These are phyloP conservation scores for Trichoderma reesei DNA, from an alignment of 495 filamentous ascomycete genomes.

Conservation along the genomic window DNA sequence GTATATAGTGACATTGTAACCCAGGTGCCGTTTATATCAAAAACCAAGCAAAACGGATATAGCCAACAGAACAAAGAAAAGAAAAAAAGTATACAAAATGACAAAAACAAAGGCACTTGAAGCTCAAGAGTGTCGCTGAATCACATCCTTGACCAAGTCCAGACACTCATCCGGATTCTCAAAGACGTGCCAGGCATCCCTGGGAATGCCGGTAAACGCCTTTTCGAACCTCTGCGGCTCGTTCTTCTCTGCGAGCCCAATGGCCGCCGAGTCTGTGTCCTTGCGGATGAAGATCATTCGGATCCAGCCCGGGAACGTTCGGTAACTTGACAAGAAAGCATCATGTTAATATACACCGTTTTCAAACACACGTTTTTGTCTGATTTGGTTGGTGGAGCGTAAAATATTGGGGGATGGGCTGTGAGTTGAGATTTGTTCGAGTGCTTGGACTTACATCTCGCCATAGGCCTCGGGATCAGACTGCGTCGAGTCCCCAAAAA, in stretches of 20 bases:
- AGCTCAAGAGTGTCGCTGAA: neutral
- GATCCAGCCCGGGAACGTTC: slow-evolving; percentile 58
- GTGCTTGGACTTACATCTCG: slow-evolving; percentile 42
- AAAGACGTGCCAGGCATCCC: slow-evolving; percentile 68
- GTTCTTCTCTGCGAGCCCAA: slow-evolving; percentile 64
- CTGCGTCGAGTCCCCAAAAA: slow-evolving; percentile 86
- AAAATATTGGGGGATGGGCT: neutral
- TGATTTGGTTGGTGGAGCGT: too few species aligned
- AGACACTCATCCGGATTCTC: slow-evolving; percentile 57
- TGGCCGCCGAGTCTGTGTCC: slow-evolving; percentile 63
- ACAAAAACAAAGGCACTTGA: neutral
- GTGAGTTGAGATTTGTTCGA: too few species aligned
- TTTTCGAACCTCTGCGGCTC: slow-evolving; percentile 61
- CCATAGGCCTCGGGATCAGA: slow-evolving; percentile 86
- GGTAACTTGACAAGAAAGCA: slow-evolving; percentile 21
- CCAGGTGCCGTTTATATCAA: neutral
- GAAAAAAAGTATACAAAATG: neutral
- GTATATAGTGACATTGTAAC: neutral
- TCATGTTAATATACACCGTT: too few species aligned
- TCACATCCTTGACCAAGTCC: slow-evolving; percentile 26
- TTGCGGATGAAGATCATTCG: slow-evolving; percentile 73
- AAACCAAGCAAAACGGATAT: too few species aligned
- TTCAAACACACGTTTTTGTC: too few species aligned
- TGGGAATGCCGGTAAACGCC: slow-evolving; percentile 69
- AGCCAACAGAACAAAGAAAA: neutral